phyloP scores from a whole-genome alignment of 2,329 filamentous ascomycete genomes.

The Penicillium janthinellum region DNA sequence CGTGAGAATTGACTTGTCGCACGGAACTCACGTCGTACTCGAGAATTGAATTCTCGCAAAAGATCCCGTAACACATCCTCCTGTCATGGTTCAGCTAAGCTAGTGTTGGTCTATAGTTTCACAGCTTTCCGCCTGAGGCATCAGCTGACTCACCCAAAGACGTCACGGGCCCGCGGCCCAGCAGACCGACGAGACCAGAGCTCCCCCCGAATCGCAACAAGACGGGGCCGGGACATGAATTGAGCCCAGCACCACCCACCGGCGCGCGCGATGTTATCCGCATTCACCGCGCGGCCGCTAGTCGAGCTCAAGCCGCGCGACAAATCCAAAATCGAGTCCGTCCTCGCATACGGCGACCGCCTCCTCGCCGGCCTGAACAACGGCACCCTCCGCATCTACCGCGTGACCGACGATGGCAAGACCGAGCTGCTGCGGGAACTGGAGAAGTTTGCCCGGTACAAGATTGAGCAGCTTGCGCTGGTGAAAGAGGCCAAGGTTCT shows the following conservation, averaged over 20 bases:
- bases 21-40: too few relatives aligned
- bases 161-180: constrained; percentile 16
- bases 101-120: too few relatives aligned
- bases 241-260: constrained; percentile 17
- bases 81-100: too few relatives aligned
- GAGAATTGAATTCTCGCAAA: too few relatives aligned
- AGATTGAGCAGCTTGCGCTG: constrained; percentile 89
- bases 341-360: constrained; percentile 89
- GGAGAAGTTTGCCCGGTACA: constrained; percentile 87
- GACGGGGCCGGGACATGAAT: constrained; percentile 17
- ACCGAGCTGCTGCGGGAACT: constrained; percentile 88
- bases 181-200: constrained; percentile 13
- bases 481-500: constrained; percentile 94
- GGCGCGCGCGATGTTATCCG: constrained; percentile 75
- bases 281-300: constrained; percentile 93
- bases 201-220: constrained; percentile 8
- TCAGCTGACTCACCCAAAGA: constrained; percentile 14
- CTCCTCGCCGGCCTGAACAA: constrained; percentile 90
- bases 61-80: too few relatives aligned
- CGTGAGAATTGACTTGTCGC: too few relatives aligned
- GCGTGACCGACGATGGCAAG: constrained; percentile 64
- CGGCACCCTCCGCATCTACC: constrained; percentile 85
- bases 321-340: constrained; percentile 96
- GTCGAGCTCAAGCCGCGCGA: constrained; percentile 95
- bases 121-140: neutral